Percentiles rank a stretch among this genome's conserved stretches.
phyloP scores from a whole-genome alignment of 140 eudicot genomes.

The Cichorium intybus region DNA sequence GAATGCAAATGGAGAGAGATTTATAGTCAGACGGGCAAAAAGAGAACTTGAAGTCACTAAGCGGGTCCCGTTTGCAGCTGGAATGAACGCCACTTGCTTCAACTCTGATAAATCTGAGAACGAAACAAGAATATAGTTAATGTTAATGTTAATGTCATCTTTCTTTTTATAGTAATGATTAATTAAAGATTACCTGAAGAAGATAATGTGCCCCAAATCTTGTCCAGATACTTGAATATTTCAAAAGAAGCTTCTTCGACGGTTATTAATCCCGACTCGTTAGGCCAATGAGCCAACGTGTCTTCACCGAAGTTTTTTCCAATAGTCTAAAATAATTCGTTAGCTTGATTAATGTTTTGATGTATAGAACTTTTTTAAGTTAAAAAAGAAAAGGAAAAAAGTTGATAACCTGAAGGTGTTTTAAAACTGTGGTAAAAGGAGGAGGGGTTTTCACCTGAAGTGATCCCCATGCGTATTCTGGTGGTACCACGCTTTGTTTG shows the following conservation, averaged over 20 bases:
- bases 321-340: constrained; percentile 42
- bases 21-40: constrained; percentile 74
- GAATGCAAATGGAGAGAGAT: constrained; percentile 96
- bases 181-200: constrained; percentile 57
- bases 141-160: background rate
- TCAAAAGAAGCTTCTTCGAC: constrained; percentile 93
- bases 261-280: constrained; percentile 58
- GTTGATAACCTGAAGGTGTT: constrained; percentile 72
- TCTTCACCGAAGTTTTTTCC: constrained; percentile 96
- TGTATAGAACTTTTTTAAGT: background rate
- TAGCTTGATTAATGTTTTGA: constrained; percentile 7
- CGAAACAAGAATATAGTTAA: background rate
- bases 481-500: constrained; percentile 75
- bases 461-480: constrained; percentile 93
- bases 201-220: constrained; percentile 83
- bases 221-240: constrained; percentile 80
- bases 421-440: constrained; percentile 58
- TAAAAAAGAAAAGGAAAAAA: background rate
- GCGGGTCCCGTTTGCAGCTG: constrained; percentile 99
- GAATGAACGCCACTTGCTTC: constrained; percentile 87
- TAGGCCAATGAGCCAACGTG: constrained; percentile 97
- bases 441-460: constrained; percentile 91
- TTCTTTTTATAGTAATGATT: background rate
- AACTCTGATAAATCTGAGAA: constrained; percentile 63
- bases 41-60: constrained; percentile 85